phyloP scores from a whole-genome alignment of 2,329 filamentous ascomycete genomes.

The Lecanosticta acicola region DNA sequence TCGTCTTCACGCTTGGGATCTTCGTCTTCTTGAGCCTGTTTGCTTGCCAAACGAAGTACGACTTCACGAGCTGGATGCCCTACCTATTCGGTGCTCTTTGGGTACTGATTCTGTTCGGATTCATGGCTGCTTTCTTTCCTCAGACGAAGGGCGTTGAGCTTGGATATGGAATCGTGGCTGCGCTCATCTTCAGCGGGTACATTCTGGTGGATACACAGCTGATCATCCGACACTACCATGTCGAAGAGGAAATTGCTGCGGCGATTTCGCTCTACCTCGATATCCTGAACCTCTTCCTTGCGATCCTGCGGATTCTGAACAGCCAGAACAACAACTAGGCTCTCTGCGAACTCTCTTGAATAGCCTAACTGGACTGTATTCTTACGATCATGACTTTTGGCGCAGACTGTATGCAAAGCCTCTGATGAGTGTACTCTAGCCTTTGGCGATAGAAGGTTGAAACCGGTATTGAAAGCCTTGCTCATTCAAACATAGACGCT shows the following conservation, averaged over 20 bases:
- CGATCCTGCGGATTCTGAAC: slow-evolving; percentile 92
- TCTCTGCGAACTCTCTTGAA: neutral
- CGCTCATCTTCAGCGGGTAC: slow-evolving; percentile 88
- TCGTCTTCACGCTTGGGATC: slow-evolving; percentile 70
- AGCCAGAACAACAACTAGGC: slow-evolving; percentile 84
- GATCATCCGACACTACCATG: slow-evolving; percentile 90
- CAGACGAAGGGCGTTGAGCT: slow-evolving; percentile 76
- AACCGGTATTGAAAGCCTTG: too few relatives aligned
- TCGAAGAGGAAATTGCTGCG: slow-evolving; percentile 52
- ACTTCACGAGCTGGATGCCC: slow-evolving; percentile 95
- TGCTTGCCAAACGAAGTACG: slow-evolving; percentile 95
- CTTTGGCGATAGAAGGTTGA: neutral
- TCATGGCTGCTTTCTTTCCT: slow-evolving; percentile 87
- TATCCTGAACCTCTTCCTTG: slow-evolving; percentile 74
- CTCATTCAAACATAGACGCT: too few relatives aligned
- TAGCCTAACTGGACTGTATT: too few relatives aligned
- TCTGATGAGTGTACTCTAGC: neutral
- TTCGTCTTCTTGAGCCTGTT: slow-evolving; percentile 66
- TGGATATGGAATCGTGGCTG: slow-evolving; percentile 72
- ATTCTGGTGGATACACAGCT: slow-evolving; percentile 96
- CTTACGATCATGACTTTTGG: neutral
- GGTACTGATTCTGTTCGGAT: slow-evolving; percentile 85
- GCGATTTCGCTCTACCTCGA: slow-evolving; percentile 78
- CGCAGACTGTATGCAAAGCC: neutral
- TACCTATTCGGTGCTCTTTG: slow-evolving; percentile 89